A percentile compares a stretch with the other conserved stretches of the same genome.
Evolutionary conservation across 495 filamentous ascomycete genomes (phyloP).

Genomic region (Friedmanniomyces simplex): DNA sequence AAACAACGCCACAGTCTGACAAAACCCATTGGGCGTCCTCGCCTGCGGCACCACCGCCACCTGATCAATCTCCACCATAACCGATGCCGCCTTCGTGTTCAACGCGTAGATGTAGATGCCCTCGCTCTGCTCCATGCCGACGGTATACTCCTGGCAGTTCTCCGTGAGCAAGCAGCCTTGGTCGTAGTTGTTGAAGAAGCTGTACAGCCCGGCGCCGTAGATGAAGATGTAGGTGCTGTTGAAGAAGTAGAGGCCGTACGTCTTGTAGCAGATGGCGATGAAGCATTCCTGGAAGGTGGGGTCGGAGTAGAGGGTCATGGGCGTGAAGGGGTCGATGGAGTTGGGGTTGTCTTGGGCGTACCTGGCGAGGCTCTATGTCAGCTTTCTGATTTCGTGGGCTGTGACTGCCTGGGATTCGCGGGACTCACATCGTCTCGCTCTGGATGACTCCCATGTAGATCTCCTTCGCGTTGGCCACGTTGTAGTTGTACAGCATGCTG

Average conservation of each 20-base stretch:
- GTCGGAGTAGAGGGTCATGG: slow-evolving; percentile 56
- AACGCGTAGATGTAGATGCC: slow-evolving; percentile 66
- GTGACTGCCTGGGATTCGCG: not conserved
- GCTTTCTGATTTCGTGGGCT: not conserved
- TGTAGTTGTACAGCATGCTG: slow-evolving; percentile 82
- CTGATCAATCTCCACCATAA: slow-evolving; percentile 63
- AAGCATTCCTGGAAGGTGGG: slow-evolving; percentile 60
- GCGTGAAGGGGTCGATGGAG: slow-evolving; percentile 55
- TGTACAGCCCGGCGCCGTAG: slow-evolving; percentile 37
- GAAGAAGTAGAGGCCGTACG: slow-evolving; percentile 71
- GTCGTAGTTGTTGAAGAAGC: slow-evolving; percentile 49
- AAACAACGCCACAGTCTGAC: slow-evolving; percentile 56
- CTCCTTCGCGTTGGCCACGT: slow-evolving; percentile 67
- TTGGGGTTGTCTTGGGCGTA: slow-evolving; percentile 85
- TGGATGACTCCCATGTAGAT: slow-evolving; percentile 82
- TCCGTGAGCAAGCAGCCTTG: slow-evolving; percentile 65
- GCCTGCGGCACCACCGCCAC: slow-evolving; percentile 47
- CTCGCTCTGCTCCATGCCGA: slow-evolving; percentile 59
- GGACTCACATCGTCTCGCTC: slow-evolving; percentile 62
- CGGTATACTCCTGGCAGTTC: slow-evolving; percentile 78
- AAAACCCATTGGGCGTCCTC: slow-evolving; percentile 63
- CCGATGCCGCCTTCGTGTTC: slow-evolving; percentile 76
- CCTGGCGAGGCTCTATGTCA: slow-evolving; percentile 8
- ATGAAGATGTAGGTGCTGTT: slow-evolving; percentile 24
- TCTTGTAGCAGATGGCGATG: slow-evolving; percentile 53